Evolutionary conservation across 768 basidiomycete genomes (phyloP), one percentile per base, ranked within the genome.

Genomic region (Krasilnikovozyma curviuscula): DNA sequence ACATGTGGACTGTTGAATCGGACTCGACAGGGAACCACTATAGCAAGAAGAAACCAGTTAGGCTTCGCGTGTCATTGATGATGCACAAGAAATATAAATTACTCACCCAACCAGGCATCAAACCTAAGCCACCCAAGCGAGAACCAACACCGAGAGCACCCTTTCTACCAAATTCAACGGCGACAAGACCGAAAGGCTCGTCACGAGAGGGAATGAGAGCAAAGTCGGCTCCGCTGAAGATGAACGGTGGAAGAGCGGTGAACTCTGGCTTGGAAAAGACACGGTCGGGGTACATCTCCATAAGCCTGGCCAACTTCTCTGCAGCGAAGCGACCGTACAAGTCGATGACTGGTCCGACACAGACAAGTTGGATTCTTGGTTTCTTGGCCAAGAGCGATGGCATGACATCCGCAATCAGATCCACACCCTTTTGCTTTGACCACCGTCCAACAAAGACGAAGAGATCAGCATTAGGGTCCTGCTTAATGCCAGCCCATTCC

Each of bases 1-100:
- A 68, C 84, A 93, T 83, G 67, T 93, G 88, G 31, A 77, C 79
- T 5, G 85, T 88, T 24, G 88, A 79, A 54, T 70, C 85, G 0
- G 85, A 91, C 67, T 91, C 86, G 33, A 93, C 88, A 41, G 88
- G 88, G 72, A 86, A 91, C 88, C 88, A 93, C 84, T 86, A 54
- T 14, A 50, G 49, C 50, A 48, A 9, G 21, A 28, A 45, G 23
- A 16, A 21, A 23, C 27, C 23, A 39, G 31, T 25, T n/a, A 43
- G 32, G n/a, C 30, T 19, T 16, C 37, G 7, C 10, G n/a, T n/a
- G n/a, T n/a, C n/a, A n/a, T n/a, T n/a, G n/a, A n/a, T n/a, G n/a
- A 23, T 18, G 7, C 37, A 7, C 9, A 39, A 39, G 8, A 39
- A 18, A 39, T 8, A 18, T 5, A 44, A 31, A 44, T 18, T 1